A percentile compares a stretch with the other conserved stretches of the same genome.
These are phyloP conservation scores for Tricholoma sp. DNA, from an alignment of 768 basidiomycete genomes.

Conservation along the genomic window DNA sequence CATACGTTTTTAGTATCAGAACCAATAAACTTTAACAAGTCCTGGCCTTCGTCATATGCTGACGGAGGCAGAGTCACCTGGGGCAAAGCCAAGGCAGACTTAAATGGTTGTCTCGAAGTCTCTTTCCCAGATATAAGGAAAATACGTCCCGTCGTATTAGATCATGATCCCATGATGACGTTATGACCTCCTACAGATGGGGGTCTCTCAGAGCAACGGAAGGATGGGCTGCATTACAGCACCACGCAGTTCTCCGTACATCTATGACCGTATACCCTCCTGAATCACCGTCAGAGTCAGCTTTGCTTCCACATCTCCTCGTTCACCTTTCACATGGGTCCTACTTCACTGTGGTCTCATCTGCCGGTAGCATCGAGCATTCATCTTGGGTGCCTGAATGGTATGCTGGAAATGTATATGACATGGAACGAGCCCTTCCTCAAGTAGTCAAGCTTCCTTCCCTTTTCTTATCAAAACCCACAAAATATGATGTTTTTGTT, in stretches of 20 bases:
- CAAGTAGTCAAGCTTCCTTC: conserved; percentile 47
- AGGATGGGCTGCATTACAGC: conserved; percentile 86
- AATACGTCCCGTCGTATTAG: conserved; percentile 2
- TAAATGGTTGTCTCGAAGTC: conserved; percentile 48
- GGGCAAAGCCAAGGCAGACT: conserved; percentile 38
- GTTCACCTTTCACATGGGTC: conserved; percentile 67
- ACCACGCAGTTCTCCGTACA: conserved; percentile 66
- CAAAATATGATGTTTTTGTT: conserved; percentile 63
- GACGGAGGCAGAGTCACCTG: conserved; percentile 59
- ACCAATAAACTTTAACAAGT: conserved; percentile 41
- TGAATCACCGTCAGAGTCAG: background rate
- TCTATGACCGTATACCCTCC: conserved; percentile 56
- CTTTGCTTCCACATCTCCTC: conserved; percentile 39
- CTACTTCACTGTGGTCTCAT: conserved; percentile 67
- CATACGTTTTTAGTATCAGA: conserved; percentile 37
- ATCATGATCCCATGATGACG: background rate
- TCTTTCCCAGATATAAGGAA: conserved; percentile 62
- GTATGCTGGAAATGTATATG: conserved; percentile 87
- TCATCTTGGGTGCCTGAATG: conserved; percentile 41
- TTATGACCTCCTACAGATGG: conserved; percentile 48
- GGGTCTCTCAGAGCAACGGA: conserved; percentile 64
- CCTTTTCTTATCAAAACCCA: conserved; percentile 37
- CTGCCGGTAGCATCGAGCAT: conserved; percentile 12
- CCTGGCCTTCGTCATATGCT: conserved; percentile 66
- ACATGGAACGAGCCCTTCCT: conserved; percentile 46